These are phyloP conservation scores for Penicillium verhagenii DNA, from an alignment of 495 filamentous ascomycete species.

Conservation along the genomic window DNA sequence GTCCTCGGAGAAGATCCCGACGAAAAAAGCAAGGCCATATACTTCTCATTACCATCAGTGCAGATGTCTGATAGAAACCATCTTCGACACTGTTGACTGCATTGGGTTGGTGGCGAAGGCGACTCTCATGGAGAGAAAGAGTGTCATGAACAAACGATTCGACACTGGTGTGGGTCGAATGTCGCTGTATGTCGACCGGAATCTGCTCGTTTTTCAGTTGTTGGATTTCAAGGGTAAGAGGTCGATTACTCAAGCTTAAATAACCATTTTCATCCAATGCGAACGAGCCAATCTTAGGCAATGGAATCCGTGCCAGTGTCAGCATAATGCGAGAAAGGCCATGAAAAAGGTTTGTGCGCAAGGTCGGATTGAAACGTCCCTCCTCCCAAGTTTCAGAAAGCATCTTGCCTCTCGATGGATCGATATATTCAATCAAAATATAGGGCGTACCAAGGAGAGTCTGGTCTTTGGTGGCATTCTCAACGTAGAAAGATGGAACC, in stretches of 20 bases:
- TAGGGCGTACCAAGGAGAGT: constrained; percentile 19
- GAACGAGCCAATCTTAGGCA: constrained; percentile 31
- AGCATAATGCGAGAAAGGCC: constrained; percentile 29
- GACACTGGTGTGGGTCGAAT: constrained; percentile 27
- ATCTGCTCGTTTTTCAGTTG: constrained; percentile 38
- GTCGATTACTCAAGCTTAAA: constrained; percentile 27
- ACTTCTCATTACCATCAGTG: constrained; percentile 22
- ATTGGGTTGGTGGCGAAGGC: constrained; percentile 29
- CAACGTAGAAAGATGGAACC: constrained; percentile 24
- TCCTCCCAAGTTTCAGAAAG: constrained; percentile 35
- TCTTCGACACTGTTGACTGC: constrained; percentile 18
- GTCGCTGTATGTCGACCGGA: constrained; percentile 29
- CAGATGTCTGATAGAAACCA: constrained; percentile 26
- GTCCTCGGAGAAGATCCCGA: constrained; percentile 3
- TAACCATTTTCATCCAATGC: constrained; percentile 20
- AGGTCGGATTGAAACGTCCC: constrained; percentile 13
- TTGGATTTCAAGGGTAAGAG: constrained; percentile 27
- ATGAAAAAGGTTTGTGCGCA: constrained; percentile 29
- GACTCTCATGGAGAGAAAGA: constrained; percentile 24
- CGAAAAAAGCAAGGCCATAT: constrained; percentile 18
- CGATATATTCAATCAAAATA: constrained; percentile 37
- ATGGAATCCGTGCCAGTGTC: constrained; percentile 18
- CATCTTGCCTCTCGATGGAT: constrained; percentile 25
- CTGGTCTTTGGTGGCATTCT: constrained; percentile 10
- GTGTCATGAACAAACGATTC: constrained; percentile 32